phyloP scores from a whole-genome alignment of 768 basidiomycete species.

The Mycena vitilis region DNA sequence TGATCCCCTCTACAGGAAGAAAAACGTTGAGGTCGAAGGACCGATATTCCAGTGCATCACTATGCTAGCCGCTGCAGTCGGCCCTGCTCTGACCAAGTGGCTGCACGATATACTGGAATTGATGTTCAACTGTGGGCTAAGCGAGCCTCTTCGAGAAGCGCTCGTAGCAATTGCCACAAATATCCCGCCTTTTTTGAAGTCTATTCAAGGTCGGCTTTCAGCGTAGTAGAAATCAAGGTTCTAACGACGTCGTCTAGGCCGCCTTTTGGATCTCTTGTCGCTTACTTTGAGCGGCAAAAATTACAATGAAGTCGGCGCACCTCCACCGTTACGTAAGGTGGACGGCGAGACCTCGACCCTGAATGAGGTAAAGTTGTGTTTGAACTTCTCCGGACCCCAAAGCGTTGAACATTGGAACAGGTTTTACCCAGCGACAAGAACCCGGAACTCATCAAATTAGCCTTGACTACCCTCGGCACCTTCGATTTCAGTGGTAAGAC shows the following conservation, averaged over 20 bases:
- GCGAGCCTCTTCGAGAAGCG: constrained; percentile 88
- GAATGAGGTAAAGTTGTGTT: constrained; percentile 53
- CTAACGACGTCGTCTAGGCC: constrained; percentile 62
- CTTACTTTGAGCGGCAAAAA: constrained; percentile 83
- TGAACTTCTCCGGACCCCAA: background rate
- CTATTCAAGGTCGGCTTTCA: constrained; percentile 80
- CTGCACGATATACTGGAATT: constrained; percentile 96
- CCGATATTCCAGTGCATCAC: constrained; percentile 98
- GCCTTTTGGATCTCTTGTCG: constrained; percentile 88
- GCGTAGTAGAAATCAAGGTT: background rate
- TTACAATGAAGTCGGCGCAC: constrained; percentile 91
- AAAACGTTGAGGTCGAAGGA: constrained; percentile 93
- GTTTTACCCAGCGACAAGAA: constrained; percentile 66
- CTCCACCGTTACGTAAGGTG: constrained; percentile 65
- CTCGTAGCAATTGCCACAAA: constrained; percentile 85
- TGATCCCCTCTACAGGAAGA: constrained; percentile 60
- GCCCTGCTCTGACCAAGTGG: constrained; percentile 94
- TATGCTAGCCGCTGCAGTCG: constrained; percentile 95
- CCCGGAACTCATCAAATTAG: constrained; percentile 80
- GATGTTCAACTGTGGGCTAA: constrained; percentile 95
- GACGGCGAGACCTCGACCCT: constrained; percentile 61
- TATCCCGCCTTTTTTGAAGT: constrained; percentile 91
- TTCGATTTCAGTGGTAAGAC: constrained; percentile 93
- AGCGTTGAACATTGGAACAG: constrained; percentile 41
- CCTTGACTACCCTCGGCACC: constrained; percentile 85